Evolutionary conservation across 257 asterid species (phyloP).

Genomic region (Rehmannia glutinosa): DNA sequence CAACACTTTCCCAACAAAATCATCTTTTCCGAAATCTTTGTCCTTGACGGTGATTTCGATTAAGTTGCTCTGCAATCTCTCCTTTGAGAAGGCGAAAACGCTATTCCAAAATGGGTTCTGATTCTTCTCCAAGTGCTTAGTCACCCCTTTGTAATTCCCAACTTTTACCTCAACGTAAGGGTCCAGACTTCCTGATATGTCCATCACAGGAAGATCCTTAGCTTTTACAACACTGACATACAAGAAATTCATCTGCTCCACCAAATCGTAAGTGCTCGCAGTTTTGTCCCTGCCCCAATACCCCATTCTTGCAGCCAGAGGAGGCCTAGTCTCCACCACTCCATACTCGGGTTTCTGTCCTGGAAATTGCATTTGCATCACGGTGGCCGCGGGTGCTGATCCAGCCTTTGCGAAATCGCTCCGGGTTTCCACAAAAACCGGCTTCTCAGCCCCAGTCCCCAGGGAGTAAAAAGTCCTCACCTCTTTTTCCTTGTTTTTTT

Average conservation of each 20-base stretch:
- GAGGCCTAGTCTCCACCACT: constrained; percentile 88
- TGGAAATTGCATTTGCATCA: constrained; percentile 67
- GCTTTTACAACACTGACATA: constrained; percentile 79
- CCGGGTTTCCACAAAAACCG: constrained; percentile 35
- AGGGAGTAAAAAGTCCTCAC: constrained; percentile 75
- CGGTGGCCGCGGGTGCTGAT: constrained; percentile 32
- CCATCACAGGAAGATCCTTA: constrained; percentile 80
- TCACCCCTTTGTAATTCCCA: constrained; percentile 83
- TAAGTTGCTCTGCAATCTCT: constrained; percentile 65
- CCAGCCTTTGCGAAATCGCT: constrained; percentile 45
- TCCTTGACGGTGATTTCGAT: constrained; percentile 73
- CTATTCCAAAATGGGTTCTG: constrained; percentile 74
- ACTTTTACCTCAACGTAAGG: constrained; percentile 88
- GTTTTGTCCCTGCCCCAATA: constrained; percentile 92
- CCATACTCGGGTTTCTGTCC: constrained; percentile 74
- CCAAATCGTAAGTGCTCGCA: constrained; percentile 87
- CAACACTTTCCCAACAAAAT: constrained; percentile 62
- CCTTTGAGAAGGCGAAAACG: constrained; percentile 79
- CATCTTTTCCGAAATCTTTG: constrained; percentile 74
- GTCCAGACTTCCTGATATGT: constrained; percentile 81
- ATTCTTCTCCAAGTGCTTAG: constrained; percentile 76
- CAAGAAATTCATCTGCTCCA: constrained; percentile 79
- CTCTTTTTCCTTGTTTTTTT: constrained; percentile 69
- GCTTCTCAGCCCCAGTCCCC: constrained; percentile 40
- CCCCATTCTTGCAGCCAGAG: constrained; percentile 79